A percentile compares a stretch with the other conserved stretches of the same genome.
Evolutionary conservation across 2,329 filamentous ascomycete genomes (phyloP).

Genomic region (Aplosporella prunicola): DNA sequence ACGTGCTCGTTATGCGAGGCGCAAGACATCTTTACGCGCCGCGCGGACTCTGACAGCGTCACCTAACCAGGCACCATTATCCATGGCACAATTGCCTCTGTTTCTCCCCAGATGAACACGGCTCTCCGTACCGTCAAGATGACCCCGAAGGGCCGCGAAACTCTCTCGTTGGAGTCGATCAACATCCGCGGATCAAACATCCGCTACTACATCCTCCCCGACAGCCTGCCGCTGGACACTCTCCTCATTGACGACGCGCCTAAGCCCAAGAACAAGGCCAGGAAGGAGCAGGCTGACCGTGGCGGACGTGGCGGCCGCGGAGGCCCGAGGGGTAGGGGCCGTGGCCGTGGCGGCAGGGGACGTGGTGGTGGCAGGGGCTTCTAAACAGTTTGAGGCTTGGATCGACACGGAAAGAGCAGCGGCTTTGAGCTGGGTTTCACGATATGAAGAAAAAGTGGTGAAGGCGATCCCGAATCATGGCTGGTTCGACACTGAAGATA

Average conservation of each 20-base stretch:
- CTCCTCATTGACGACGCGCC: slow-evolving; percentile 92
- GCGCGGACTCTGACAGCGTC: no score
- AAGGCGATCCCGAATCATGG: no score
- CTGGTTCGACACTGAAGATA: no score
- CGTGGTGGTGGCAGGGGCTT: slow-evolving; percentile 29
- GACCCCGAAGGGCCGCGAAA: slow-evolving; percentile 80
- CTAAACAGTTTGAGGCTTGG: slow-evolving; percentile 2
- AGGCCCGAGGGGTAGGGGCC: slow-evolving; percentile 39
- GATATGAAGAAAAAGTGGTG: no score
- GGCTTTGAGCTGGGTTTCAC: no score
- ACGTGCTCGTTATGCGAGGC: not conserved
- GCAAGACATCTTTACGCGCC: not conserved
- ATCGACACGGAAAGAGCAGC: no score
- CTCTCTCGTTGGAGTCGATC: slow-evolving; percentile 85
- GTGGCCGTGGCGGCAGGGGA: slow-evolving; percentile 34
- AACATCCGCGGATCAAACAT: slow-evolving; percentile 95
- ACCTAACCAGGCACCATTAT: slow-evolving; percentile 85
- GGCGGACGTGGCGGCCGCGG: slow-evolving; percentile 40
- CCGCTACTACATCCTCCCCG: slow-evolving; percentile 91
- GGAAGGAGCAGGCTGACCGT: slow-evolving; percentile 66
- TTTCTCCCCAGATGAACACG: slow-evolving; percentile 98
- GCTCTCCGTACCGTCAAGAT: slow-evolving; percentile 93
- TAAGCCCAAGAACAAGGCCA: slow-evolving; percentile 99
- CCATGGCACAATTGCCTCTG: slow-evolving; percentile 91
- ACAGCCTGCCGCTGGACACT: slow-evolving; percentile 89